Base-by-base conservation (phyloP, 2,329 filamentous ascomycete species). In the Teratosphaeria gauchensis region DNA sequence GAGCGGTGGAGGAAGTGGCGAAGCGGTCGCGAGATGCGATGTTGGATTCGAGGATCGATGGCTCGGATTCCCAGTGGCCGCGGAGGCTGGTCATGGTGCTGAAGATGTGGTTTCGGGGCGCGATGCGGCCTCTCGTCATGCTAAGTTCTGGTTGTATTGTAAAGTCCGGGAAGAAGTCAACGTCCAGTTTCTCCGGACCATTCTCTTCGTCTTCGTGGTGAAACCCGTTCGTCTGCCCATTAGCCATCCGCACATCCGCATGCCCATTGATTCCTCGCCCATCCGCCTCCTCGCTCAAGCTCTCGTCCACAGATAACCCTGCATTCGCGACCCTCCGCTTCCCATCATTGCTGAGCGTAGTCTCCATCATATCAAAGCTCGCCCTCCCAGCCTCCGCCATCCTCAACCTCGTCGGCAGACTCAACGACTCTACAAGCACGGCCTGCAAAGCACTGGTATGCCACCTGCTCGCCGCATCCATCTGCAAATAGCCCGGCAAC, bases 271-370 rank as follows among this genome's bases (percentile, higher is more conserved):
- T 55, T 30, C 60, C 62, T 4, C 52, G n/a, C 35, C 65, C 68
- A 12, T 68, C 63, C 58, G 69, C 68, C 19, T 60, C 56, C 1
- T 75, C 60, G 0, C 68, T 62, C 1, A 67, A 68, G 16, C 73
- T 71, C 54, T 74, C 70, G 1, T 78, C 74, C 35, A 89, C 76
- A 55, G 82, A 85, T 76, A 95, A 84, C 59, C 84, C 82, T 54
- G 95, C 77, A 61, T 86, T 85, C 6, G 87, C 89, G 35, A 97
- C 84, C 30, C 84, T 87, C 68, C 92, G 90, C 61, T 84, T 88
- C n/a, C 89, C 90, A 59, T 87, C 85, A 32, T 84, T 80, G 64
- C 90, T 92, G 56, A 95, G 75, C 12, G 82, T 78, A 57, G 84
- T 82, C 33, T 86, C 82, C 53, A 92, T 74, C 55, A 84, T 80